These are phyloP conservation scores for Podospora comata DNA, from an alignment of 495 filamentous ascomycete species.

Conservation along the genomic window DNA sequence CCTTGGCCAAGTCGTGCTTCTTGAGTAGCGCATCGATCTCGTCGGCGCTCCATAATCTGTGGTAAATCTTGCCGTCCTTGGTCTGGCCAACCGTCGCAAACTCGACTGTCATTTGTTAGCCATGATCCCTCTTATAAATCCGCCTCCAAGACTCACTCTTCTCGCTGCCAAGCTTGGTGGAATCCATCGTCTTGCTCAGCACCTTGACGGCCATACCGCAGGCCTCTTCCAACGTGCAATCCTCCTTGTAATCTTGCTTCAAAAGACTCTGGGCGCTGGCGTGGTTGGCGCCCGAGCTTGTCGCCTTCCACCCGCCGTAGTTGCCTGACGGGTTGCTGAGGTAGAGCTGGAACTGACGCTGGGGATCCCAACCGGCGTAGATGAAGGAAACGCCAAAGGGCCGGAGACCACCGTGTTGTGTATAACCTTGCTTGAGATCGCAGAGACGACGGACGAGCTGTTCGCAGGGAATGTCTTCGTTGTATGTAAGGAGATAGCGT, in stretches of 20 bases:
- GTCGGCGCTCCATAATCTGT: slow-evolving; percentile 94
- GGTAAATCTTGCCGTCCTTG: slow-evolving; percentile 90
- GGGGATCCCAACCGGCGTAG: slow-evolving; percentile 95
- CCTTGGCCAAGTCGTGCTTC: slow-evolving; percentile 92
- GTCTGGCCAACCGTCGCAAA: slow-evolving; percentile 98
- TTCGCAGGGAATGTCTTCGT: slow-evolving; percentile 99
- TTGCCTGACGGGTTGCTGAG: slow-evolving; percentile 99
- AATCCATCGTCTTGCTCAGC: slow-evolving; percentile 99
- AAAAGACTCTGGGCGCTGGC: slow-evolving; percentile 94
- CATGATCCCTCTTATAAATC: not conserved
- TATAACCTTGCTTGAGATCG: slow-evolving; percentile 99
- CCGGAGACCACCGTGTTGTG: slow-evolving; percentile 94
- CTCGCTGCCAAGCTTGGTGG: slow-evolving; percentile 95
- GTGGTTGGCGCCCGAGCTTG: slow-evolving; percentile 95
- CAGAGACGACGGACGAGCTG: slow-evolving; percentile 95
- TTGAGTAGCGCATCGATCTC: slow-evolving; percentile 92
- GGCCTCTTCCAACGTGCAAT: slow-evolving; percentile 91
- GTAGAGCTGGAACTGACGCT: slow-evolving; percentile 97
- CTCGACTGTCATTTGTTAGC: slow-evolving; percentile 63
- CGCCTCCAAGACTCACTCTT: slow-evolving; percentile 64
- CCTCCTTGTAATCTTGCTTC: slow-evolving; percentile 99
- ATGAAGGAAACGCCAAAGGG: slow-evolving; percentile 99
- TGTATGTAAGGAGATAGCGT: slow-evolving; percentile 96
- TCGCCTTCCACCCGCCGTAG: slow-evolving; percentile 99
- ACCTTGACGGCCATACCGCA: slow-evolving; percentile 98